Evolutionary conservation across 257 asterid species (phyloP), one percentile per base, ranked within the genome.

Genomic region (Solanum rostratum): DNA sequence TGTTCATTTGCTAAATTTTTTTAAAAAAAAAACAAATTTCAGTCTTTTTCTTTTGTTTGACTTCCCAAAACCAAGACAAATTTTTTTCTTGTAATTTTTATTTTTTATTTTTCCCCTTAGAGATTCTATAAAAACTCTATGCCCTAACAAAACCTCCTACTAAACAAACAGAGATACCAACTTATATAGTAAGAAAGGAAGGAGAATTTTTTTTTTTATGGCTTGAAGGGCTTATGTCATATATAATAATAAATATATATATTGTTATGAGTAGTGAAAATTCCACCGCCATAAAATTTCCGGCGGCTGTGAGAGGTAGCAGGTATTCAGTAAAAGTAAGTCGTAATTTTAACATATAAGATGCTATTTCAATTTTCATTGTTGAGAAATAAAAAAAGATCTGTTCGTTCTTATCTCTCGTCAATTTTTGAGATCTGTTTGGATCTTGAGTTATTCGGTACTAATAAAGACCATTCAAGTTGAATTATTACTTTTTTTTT

Each of bases 41-140:
- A 49, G 62, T 83, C 78, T 66, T 66, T 83, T 63, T 43, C 65
- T 55, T 80, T 24, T 86, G 84, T 79, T 76, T 60, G 80, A 79
- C 85, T 82, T 52, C 45, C 84, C 78, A 59, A 55, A 50, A 79
- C 19, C 57, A 33, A 87, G 52, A 63, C 46, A 10, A 81, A 84
- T 73, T 62, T 86, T 54, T 84, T 78, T 86, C 79, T 76, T 54
- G 83, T 88, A 86, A 86, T 22, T 74, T 29, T 27, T 30, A 62
- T 0, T 50, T 14, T 14, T 60, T 85, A 33, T 4, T 74, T 83
- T 86, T 29, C 46, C 43, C 49, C 6, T 66, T 29, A 15, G 45
- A 29, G 14, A 15, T 79, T 88, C 66, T 85, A 85, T 74, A 14
- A 74, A 46, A 74, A 22, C 60, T 46, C 43, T 24, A 45, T 74